Conservation (phyloP, 2,329 filamentous ascomycete species). For the Tolypocladium amazonense region DNA sequence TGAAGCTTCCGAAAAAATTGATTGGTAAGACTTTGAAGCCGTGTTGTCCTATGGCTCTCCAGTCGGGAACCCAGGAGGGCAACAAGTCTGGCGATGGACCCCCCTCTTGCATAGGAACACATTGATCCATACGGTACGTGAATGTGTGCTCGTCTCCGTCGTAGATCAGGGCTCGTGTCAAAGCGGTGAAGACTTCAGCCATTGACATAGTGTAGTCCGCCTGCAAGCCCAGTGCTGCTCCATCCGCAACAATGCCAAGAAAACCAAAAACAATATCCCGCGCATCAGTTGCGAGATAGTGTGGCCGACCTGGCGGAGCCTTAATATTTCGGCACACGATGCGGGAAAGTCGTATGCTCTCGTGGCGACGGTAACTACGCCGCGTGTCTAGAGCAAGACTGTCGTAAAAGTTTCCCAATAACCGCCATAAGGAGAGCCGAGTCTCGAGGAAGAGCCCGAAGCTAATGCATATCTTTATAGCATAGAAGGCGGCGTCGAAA, state of each 20-base stretch:
- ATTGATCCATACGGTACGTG: background rate
- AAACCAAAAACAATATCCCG: background rate
- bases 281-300: background rate
- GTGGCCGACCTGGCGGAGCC: background rate
- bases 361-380: background rate
- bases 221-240: background rate
- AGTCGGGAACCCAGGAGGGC: background rate
- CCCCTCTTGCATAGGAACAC: background rate
- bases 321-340: background rate
- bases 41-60: background rate
- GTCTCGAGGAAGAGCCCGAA: no score
- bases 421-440: no score
- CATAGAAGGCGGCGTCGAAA: background rate
- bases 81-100: background rate
- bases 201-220: background rate
- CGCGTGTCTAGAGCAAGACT: background rate
- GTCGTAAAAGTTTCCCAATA: background rate
- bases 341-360: background rate
- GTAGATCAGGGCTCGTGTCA: background rate
- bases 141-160: background rate
- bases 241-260: background rate
- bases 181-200: background rate
- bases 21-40: background rate
- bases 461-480: background rate
- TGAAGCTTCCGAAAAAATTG: background rate